Evolutionary conservation across 164 flowering plant genomes (phyloP).

Genomic region (Berberis thunbergii): DNA sequence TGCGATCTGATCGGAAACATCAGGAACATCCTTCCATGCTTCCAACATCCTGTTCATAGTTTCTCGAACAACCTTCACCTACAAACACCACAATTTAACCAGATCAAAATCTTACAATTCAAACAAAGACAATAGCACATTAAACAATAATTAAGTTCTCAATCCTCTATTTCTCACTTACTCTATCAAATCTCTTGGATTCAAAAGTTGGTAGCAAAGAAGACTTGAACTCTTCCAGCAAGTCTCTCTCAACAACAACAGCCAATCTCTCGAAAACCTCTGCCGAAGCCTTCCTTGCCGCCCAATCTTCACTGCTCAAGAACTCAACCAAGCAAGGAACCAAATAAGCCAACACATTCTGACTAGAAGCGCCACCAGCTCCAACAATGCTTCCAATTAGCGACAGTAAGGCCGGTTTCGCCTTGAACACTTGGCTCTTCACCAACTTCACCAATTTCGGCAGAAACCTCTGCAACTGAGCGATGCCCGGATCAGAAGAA

Average conservation of each 20-base stretch:
- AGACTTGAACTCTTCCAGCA: conserved; percentile 40
- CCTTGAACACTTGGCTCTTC: conserved; percentile 54
- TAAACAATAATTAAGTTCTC: not conserved
- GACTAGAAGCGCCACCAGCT: conserved; percentile 33
- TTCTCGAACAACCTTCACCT: conserved; percentile 79
- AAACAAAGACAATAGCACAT: not conserved
- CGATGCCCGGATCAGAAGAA: conserved; percentile 48
- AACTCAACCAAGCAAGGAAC: conserved; percentile 49
- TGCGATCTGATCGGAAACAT: conserved; percentile 39
- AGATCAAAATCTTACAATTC: conserved; percentile 2
- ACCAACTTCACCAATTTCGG: conserved; percentile 58
- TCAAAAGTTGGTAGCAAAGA: conserved; percentile 53
- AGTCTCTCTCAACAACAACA: conserved; percentile 47
- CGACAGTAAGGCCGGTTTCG: conserved; percentile 54
- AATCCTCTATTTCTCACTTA: conserved; percentile 8
- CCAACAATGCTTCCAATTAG: conserved; percentile 57
- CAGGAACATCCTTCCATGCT: conserved; percentile 78
- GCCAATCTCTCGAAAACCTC: conserved; percentile 65
- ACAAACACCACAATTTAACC: conserved; percentile 2
- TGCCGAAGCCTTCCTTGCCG: conserved; percentile 75
- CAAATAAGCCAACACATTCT: conserved; percentile 32
- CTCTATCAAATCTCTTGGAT: conserved; percentile 73
- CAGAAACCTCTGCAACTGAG: conserved; percentile 37
- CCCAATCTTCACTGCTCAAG: conserved; percentile 78
- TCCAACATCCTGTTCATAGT: conserved; percentile 69